Conservation (phyloP, 2,329 filamentous ascomycete species). For the Leptographium wingfieldii region DNA sequence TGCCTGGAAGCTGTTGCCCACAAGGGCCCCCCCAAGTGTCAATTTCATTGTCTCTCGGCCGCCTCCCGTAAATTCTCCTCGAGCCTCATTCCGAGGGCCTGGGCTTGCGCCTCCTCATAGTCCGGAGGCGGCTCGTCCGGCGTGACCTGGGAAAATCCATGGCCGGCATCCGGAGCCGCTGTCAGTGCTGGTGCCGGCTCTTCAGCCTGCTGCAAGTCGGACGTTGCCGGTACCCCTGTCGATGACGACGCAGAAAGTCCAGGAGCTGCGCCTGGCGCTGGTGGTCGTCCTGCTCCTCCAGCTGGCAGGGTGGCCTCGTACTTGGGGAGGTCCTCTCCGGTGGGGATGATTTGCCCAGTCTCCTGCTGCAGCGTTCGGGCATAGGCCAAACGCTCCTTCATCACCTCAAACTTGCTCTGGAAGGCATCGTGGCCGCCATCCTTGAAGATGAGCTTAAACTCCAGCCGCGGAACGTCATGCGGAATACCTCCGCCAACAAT, state of each 20-base stretch:
- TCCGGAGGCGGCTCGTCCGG: constrained; percentile 73
- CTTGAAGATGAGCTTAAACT: constrained; percentile 79
- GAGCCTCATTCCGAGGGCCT: constrained; percentile 43
- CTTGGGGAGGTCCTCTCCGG: constrained; percentile 77
- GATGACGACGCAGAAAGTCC: constrained; percentile 9
- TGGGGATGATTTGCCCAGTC: constrained; percentile 47
- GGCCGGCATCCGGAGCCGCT: neutral
- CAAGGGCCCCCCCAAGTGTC: neutral
- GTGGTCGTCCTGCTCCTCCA: constrained; percentile 14
- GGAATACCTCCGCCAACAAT: constrained; percentile 77
- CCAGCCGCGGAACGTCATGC: constrained; percentile 55
- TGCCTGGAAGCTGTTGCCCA: neutral
- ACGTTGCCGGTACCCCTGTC: constrained; percentile 2
- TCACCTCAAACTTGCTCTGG: constrained; percentile 65
- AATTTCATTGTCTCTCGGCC: constrained; percentile 43
- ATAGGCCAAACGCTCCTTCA: constrained; percentile 74
- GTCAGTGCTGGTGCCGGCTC: constrained; percentile 1
- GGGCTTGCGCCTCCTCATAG: constrained; percentile 84
- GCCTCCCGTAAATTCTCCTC: constrained; percentile 65
- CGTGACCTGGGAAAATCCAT: constrained; percentile 20
- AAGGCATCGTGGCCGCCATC: constrained; percentile 95
- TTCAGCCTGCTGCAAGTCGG: neutral
- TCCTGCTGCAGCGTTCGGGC: constrained; percentile 63
- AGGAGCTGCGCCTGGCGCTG: constrained; percentile 8
- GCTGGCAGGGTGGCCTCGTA: constrained; percentile 48